Conservation (phyloP, 352 stramenopile species). For the Pythium monospermum region DNA sequence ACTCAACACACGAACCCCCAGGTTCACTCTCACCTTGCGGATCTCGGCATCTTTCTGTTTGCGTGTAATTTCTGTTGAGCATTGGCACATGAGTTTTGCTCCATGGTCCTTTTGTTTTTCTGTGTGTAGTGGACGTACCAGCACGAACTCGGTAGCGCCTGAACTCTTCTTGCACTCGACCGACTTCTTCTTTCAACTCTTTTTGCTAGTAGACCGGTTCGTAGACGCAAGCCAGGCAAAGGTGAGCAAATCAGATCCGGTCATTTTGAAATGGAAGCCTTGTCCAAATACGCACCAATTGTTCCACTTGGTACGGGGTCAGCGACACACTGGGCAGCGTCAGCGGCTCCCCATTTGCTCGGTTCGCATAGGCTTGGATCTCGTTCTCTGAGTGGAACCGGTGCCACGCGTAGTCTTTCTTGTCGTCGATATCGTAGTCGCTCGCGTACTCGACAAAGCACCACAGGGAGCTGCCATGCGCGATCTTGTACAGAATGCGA, state of each 20-base stretch:
- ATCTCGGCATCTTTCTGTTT: conserved; percentile 88
- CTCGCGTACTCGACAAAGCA: conserved; percentile 80
- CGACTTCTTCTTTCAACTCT: conserved; percentile 73
- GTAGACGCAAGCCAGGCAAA: too few relatives aligned
- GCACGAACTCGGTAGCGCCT: conserved; percentile 80
- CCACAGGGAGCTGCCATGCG: conserved; percentile 54
- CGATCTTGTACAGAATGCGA: conserved; percentile 65
- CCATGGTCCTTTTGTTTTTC: too few relatives aligned
- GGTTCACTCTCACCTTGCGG: conserved; percentile 46
- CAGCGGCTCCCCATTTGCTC: conserved; percentile 57
- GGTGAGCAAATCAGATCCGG: too few relatives aligned
- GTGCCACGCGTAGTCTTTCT: conserved; percentile 65
- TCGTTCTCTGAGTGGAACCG: conserved; percentile 59
- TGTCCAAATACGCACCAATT: conserved; percentile 58
- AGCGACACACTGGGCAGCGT: conserved; percentile 60
- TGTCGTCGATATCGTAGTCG: conserved; percentile 64
- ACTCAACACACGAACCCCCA: neutral
- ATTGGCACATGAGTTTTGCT: too few relatives aligned
- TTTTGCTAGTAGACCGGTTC: too few relatives aligned
- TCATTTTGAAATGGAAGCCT: too few relatives aligned
- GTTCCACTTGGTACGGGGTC: conserved; percentile 64
- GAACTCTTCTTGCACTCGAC: conserved; percentile 85
- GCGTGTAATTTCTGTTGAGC: conserved; percentile 65
- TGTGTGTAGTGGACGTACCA: too few relatives aligned
- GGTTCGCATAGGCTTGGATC: conserved; percentile 50